Evolutionary conservation across 768 basidiomycete species (phyloP), one percentile per base, ranked within the genome.

Genomic region (Tylopilus subfusipes): DNA sequence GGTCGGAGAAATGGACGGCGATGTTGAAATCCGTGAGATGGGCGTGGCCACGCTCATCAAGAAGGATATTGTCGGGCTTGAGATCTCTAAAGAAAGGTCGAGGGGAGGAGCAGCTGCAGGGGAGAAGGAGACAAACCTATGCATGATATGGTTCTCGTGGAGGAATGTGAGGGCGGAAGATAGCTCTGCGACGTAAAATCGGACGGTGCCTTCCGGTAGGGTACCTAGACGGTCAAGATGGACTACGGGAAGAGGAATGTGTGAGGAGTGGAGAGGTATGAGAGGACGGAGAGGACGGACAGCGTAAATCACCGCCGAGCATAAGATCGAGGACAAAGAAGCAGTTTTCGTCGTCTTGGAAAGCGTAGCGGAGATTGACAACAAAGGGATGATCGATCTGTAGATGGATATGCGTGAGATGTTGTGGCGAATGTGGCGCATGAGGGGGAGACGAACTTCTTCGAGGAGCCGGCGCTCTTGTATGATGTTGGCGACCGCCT

Each of bases 21-120:
- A 99, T 99, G 70, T 99, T 99, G 73, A 99, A 97, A 69, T 99
- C 96, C 0, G 89, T 98, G 57, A 99, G 77, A 71, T 99, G 96
- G 8, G 95, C 95, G 64, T 99, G 94, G 2, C 96, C 96, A 47
- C 82, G 79, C 65, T 97, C 95, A 69, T 99, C 96, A 18, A 98
- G 83, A 18, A 99, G 84, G 59, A 99, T 93, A 70, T 98, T 98
- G 72, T 98, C 96, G 3, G 96, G 96, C 72, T 98, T 99, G 64
- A 99, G 74, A 70, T 98, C 96, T 24, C 95, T 96, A 36, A 19
- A 43, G 9, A 42, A 39, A 36, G 19, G 22, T 50, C 16, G 45
- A 48, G 18, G n/a, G 2, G 29, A 25, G 6, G 10, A 12, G 29
- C 1, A 12, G 29, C 8, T 12, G 10, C 1, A 24, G 14, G 11